These are phyloP conservation scores for Thelonectria rubi DNA, from an alignment of 2,329 filamentous ascomycete species.

Conservation along the genomic window DNA sequence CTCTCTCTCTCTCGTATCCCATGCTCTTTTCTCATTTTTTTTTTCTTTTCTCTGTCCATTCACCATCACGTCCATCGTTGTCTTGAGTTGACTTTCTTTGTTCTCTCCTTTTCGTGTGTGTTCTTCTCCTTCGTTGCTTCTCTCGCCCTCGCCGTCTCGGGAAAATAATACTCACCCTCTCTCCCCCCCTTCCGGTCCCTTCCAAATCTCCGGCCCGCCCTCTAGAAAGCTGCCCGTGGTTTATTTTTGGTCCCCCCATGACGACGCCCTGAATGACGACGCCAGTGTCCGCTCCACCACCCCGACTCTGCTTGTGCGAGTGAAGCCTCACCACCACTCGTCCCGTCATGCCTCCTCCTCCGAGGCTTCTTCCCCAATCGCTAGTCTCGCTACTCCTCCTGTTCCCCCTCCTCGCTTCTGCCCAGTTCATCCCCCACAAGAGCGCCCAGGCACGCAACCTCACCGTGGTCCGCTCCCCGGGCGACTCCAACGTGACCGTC, in stretches of 20 bases:
- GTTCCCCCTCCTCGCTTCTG: conserved; percentile 34
- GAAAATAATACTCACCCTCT: not conserved
- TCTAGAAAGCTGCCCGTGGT: not conserved
- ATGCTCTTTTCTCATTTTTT: conserved; percentile 4
- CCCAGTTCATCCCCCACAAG: conserved; percentile 46
- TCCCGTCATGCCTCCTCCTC: conserved; percentile 15
- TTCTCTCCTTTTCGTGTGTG: not conserved
- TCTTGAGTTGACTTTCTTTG: no score
- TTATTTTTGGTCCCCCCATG: conserved; percentile 4
- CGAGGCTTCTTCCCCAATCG: conserved; percentile 18
- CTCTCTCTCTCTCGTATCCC: conserved; percentile 18
- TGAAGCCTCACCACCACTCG: conserved; percentile 7
- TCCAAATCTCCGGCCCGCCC: not conserved
- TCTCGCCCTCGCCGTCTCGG: not conserved
- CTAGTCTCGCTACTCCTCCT: conserved; percentile 29
- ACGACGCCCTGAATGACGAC: conserved; percentile 35
- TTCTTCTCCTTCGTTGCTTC: conserved; percentile 16
- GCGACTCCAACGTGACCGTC: conserved; percentile 71
- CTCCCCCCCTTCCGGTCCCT: not conserved
- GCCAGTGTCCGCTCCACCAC: conserved; percentile 31
- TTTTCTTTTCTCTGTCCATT: not conserved
- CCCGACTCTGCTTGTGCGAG: conserved; percentile 8
- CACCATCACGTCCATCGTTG: not conserved
- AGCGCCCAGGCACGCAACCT: conserved; percentile 51
- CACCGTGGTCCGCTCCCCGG: conserved; percentile 68